phyloP scores from a whole-genome alignment of 2,329 filamentous ascomycete genomes.

The Claviceps humidiphila region DNA sequence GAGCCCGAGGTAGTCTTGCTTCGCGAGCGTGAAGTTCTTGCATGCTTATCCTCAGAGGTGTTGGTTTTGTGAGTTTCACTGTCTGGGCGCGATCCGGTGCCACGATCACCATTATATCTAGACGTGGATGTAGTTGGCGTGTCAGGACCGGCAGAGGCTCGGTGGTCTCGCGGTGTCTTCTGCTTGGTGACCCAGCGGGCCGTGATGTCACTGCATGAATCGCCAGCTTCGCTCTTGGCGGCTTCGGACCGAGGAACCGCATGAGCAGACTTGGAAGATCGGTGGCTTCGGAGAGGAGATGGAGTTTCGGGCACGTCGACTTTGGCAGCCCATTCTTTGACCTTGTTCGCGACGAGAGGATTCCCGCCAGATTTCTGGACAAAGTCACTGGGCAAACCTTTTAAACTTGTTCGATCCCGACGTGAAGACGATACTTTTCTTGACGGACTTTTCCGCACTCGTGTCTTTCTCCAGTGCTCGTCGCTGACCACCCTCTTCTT shows the following conservation, averaged over 20 bases:
- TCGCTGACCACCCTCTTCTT: constrained; percentile 91
- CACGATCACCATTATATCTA: not conserved
- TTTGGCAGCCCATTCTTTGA: constrained; percentile 47
- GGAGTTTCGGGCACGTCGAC: constrained; percentile 35
- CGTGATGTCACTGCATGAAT: constrained; percentile 17
- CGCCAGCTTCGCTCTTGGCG: constrained; percentile 14
- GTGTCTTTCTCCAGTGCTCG: constrained; percentile 67
- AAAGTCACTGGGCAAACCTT: constrained; percentile 42
- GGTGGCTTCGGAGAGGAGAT: constrained; percentile 20
- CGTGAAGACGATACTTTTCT: constrained; percentile 23
- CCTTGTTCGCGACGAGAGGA: constrained; percentile 43
- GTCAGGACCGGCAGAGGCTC: constrained; percentile 14
- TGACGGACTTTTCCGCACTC: constrained; percentile 37
- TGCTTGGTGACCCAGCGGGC: constrained; percentile 5
- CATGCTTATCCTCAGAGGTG: constrained; percentile 9
- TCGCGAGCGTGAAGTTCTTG: constrained; percentile 11
- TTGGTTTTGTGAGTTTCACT: constrained; percentile 15
- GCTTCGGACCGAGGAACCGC: constrained; percentile 14
- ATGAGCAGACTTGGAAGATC: constrained; percentile 22
- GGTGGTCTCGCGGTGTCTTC: constrained; percentile 12
- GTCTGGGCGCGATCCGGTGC: constrained; percentile 18
- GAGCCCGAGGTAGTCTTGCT: constrained; percentile 17
- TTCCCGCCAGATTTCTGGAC: constrained; percentile 38
- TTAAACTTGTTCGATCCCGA: constrained; percentile 10
- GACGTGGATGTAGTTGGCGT: not conserved